These are phyloP conservation scores for Grigorovia jiainica DNA, from an alignment of 805 yeast genomes.

Conservation along the genomic window DNA sequence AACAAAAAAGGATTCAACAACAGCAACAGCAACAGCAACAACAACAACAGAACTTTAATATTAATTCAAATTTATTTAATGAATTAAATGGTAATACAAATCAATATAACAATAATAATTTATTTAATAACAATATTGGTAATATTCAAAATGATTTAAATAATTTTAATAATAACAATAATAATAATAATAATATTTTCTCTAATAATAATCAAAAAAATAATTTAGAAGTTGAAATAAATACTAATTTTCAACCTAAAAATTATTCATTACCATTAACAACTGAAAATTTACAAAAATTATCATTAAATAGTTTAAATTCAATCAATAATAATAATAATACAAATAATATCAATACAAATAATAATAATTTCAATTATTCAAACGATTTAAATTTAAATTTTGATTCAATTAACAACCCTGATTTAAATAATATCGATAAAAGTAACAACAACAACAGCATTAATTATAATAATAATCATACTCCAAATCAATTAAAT, in stretches of 20 bases:
- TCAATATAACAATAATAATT: not conserved
- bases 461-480: not conserved
- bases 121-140: too few relatives aligned
- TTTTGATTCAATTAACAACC: not conserved
- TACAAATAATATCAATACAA: not conserved
- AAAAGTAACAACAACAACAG: not conserved
- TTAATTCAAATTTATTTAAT: constrained; percentile 1
- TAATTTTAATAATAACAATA: not conserved
- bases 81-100: not conserved
- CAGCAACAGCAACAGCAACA: not conserved
- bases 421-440: not conserved
- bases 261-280: constrained; percentile 20
- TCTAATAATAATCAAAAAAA: not conserved
- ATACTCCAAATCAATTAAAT: not conserved
- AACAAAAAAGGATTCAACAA: not conserved
- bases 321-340: not conserved
- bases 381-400: not conserved
- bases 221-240: constrained; percentile 23
- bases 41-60: not conserved
- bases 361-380: not conserved
- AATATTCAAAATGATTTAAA: too few relatives aligned
- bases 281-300: constrained; percentile 22
- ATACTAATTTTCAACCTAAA: constrained; percentile 9
- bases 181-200: constrained; percentile 1
- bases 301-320: constrained; percentile 7